These are phyloP conservation scores for Emmonsiellopsis sp. DNA, from an alignment of 2,329 filamentous ascomycete species.

Conservation along the genomic window DNA sequence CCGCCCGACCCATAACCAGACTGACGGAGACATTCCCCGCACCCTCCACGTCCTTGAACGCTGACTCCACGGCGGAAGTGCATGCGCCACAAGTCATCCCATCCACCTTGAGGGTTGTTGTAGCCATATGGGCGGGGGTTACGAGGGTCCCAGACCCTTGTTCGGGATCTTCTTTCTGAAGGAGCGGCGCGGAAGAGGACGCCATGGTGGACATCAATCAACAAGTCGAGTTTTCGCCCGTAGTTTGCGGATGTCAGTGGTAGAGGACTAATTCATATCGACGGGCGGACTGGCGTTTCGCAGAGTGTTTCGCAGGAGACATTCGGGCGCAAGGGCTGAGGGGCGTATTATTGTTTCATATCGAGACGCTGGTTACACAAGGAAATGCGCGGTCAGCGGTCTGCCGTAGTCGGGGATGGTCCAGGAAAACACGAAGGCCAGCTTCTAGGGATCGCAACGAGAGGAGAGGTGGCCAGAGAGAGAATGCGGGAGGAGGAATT, in stretches of 20 bases:
- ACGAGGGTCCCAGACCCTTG: conserved; percentile 7
- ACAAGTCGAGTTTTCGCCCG: neutral
- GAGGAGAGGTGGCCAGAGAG: neutral
- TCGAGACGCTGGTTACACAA: neutral
- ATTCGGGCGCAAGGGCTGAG: neutral
- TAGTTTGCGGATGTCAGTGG: neutral
- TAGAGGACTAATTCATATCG: neutral
- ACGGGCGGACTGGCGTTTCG: neutral
- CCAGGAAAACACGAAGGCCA: conserved; percentile 4
- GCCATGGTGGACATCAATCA: conserved; percentile 7
- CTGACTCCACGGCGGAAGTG: conserved; percentile 88
- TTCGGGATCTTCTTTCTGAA: conserved; percentile 10
- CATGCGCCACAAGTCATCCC: conserved; percentile 88
- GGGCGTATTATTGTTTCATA: neutral
- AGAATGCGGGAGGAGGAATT: neutral
- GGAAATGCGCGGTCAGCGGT: neutral
- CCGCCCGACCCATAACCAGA: conserved; percentile 90
- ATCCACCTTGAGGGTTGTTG: conserved; percentile 80
- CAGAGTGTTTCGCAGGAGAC: neutral
- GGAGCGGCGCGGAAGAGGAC: conserved; percentile 10
- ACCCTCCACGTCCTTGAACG: conserved; percentile 72
- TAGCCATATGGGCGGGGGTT: conserved; percentile 60
- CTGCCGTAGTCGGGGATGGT: neutral
- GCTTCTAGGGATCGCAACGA: conserved; percentile 1
- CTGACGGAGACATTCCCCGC: conserved; percentile 83